Percentiles rank a stretch among this genome's conserved stretches.
phyloP scores from a whole-genome alignment of 106 monocot species.

The Dendrobium officinale region DNA sequence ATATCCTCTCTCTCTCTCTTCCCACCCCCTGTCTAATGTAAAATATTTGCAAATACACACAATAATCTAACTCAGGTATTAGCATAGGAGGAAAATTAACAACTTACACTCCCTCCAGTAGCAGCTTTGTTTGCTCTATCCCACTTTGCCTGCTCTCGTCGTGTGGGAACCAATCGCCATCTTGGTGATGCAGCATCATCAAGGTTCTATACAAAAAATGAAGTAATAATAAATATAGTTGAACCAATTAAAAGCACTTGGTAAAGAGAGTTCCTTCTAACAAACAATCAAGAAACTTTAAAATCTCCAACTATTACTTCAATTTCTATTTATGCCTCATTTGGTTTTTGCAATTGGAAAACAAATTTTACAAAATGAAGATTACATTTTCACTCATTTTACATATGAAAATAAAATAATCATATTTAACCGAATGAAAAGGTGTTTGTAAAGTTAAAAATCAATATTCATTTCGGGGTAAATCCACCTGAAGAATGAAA shows the following conservation, averaged over 20 bases:
- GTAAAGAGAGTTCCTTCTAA: background rate
- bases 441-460: no score
- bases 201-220: constrained; percentile 21
- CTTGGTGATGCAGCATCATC: constrained; percentile 38
- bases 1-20: no score
- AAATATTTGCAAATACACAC: background rate
- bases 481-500: no score
- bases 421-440: no score
- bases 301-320: no score
- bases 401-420: no score
- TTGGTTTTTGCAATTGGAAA: no score
- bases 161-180: constrained; percentile 83
- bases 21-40: background rate
- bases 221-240: background rate
- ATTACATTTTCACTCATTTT: no score
- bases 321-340: no score
- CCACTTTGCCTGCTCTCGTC: constrained; percentile 82
- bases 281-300: background rate
- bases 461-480: no score
- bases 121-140: constrained; percentile 69
- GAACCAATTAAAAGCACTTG: background rate
- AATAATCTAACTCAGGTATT: background rate
- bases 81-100: background rate
- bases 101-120: constrained; percentile 80
- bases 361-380: no score